Conservation (phyloP, 441 rosid species). For the Populus trichocarpa region DNA sequence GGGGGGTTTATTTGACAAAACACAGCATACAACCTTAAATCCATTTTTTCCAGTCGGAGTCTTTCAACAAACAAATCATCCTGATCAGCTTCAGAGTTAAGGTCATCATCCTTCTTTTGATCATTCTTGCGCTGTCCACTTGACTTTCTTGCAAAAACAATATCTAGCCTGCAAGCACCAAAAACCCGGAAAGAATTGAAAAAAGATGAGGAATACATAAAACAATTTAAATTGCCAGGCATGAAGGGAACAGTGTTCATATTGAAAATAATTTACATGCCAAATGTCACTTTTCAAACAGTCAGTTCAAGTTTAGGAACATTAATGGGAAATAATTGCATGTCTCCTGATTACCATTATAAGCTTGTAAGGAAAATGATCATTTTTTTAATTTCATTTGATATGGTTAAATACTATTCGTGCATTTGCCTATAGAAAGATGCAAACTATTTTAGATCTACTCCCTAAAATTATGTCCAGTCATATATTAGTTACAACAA, state of each 20-base stretch:
- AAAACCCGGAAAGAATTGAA: slow-evolving; percentile 15
- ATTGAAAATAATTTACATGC: slow-evolving; percentile 1
- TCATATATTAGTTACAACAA: slow-evolving; percentile 10
- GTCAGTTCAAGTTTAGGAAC: not conserved
- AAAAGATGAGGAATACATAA: slow-evolving; percentile 1
- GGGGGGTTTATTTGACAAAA: not conserved
- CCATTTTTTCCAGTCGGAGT: slow-evolving; percentile 82
- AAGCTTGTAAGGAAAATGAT: not conserved
- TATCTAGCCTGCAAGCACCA: slow-evolving; percentile 58
- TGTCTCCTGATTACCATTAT: not conserved
- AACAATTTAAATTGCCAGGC: slow-evolving; percentile 3
- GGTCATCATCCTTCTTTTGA: slow-evolving; percentile 76
- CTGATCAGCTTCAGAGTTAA: slow-evolving; percentile 44
- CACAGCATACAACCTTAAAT: slow-evolving; percentile 50
- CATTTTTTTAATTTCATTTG: not conserved
- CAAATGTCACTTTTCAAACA: not conserved
- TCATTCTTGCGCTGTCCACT: slow-evolving; percentile 38
- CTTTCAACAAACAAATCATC: slow-evolving; percentile 73
- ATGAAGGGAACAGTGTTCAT: not conserved
- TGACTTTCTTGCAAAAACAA: slow-evolving; percentile 48
- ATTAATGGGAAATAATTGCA: slow-evolving; percentile 1
- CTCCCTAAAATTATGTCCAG: slow-evolving; percentile 3
- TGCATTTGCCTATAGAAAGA: not conserved
- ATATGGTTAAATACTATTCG: slow-evolving; percentile 1
- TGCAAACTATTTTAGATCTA: not conserved